Conservation (phyloP, 2,329 filamentous ascomycete species). For the Zelopaecilomyces penicillatus region DNA sequence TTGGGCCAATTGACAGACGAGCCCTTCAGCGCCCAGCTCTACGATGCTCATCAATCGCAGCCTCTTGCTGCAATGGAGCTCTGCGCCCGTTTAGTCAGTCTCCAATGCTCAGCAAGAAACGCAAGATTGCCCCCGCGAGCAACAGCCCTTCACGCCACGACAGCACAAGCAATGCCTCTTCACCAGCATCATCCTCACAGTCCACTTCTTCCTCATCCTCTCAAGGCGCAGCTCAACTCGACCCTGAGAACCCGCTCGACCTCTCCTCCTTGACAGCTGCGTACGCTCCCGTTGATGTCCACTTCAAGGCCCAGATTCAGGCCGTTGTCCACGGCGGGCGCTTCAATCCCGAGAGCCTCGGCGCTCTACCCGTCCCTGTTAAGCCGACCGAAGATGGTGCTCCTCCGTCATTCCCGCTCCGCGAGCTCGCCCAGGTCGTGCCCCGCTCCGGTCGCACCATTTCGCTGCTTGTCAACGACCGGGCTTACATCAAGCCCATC, state of each 20-base stretch:
- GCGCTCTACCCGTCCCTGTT: constrained; percentile 34
- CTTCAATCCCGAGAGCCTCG: constrained; percentile 44
- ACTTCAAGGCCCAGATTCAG: constrained; percentile 36
- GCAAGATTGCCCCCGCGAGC: constrained; percentile 24
- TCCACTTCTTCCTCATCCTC: constrained; percentile 13
- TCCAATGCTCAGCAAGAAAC: constrained; percentile 27
- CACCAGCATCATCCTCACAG: constrained; percentile 11
- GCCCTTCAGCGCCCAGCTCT: background rate
- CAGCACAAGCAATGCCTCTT: background rate
- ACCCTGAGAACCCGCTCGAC: constrained; percentile 38
- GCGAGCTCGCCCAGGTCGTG: constrained; percentile 47
- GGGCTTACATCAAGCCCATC: constrained; percentile 42
- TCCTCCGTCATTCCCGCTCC: constrained; percentile 35
- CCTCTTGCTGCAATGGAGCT: too few species aligned
- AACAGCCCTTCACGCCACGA: constrained; percentile 19
- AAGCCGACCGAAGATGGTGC: constrained; percentile 18
- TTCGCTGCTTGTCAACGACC: constrained; percentile 34
- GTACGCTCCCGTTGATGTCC: constrained; percentile 30
- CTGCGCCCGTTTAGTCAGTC: constrained; percentile 23
- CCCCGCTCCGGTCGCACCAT: constrained; percentile 35
- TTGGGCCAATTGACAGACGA: background rate
- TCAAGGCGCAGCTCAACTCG: constrained; percentile 18
- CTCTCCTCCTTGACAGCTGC: constrained; percentile 40
- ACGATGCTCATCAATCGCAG: background rate
- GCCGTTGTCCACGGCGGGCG: constrained; percentile 35